These are phyloP conservation scores for Hypomontagnella submonticulosa DNA, from an alignment of 495 filamentous ascomycete genomes.

Conservation along the genomic window DNA sequence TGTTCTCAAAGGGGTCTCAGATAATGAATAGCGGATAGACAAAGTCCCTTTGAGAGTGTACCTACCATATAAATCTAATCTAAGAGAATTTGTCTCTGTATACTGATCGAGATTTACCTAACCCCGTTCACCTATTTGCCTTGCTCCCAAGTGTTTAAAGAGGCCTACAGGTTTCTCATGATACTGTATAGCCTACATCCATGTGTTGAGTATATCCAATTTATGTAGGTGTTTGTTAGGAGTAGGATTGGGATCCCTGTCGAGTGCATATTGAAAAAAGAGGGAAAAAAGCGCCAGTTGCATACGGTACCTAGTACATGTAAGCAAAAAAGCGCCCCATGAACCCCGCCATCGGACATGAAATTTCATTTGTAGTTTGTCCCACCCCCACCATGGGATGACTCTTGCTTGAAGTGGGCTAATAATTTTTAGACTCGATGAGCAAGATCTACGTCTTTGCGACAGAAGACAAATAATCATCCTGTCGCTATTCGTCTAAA, in stretches of 20 bases:
- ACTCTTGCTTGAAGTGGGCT: slow-evolving; percentile 24
- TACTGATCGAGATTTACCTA: neutral
- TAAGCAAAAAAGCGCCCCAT: neutral
- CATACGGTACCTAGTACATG: no score
- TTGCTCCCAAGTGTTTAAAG: no score
- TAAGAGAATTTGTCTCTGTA: neutral
- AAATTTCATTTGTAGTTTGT: slow-evolving; percentile 21
- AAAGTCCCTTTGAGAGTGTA: slow-evolving; percentile 33
- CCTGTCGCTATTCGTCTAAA: slow-evolving; percentile 10
- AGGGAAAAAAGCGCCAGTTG: no score
- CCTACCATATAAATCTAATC: slow-evolving; percentile 18
- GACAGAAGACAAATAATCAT: slow-evolving; percentile 18
- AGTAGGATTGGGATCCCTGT: no score
- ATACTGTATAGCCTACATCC: no score
- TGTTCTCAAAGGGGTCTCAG: slow-evolving; percentile 26
- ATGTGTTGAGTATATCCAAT: no score
- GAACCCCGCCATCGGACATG: slow-evolving; percentile 36
- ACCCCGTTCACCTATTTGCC: no score
- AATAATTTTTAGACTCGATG: slow-evolving; percentile 30
- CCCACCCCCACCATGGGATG: slow-evolving; percentile 41
- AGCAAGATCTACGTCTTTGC: slow-evolving; percentile 23
- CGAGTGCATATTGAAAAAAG: no score
- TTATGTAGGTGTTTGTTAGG: no score
- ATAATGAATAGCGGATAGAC: slow-evolving; percentile 25
- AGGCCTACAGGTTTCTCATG: no score